These are phyloP conservation scores for Aspergillus ostianus DNA, from an alignment of 495 filamentous ascomycete genomes.

Conservation along the genomic window DNA sequence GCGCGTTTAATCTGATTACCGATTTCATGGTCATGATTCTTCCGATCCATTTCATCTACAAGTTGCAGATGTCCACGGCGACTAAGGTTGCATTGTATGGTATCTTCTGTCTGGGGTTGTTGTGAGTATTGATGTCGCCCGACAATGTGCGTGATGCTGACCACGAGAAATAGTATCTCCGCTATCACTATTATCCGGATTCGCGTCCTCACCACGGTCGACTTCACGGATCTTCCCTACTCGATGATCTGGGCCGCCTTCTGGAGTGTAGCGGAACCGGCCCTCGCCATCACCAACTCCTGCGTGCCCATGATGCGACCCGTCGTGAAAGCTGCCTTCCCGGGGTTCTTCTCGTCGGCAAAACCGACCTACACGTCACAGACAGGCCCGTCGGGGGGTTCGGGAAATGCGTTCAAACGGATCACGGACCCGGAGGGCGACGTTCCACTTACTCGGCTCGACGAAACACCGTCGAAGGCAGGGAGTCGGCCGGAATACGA, in stretches of 20 bases:
- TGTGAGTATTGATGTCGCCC: conserved; percentile 9
- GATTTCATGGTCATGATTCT: conserved; percentile 43
- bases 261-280: conserved; percentile 25
- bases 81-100: conserved; percentile 23
- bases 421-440: conserved; percentile 21
- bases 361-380: conserved; percentile 15
- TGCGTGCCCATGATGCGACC: conserved; percentile 29
- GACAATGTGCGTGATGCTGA: not conserved
- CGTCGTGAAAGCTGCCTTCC: conserved; percentile 18
- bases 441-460: conserved; percentile 16
- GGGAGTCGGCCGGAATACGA: not conserved
- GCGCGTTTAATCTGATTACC: conserved; percentile 34
- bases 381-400: conserved; percentile 4
- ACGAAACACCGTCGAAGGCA: not conserved
- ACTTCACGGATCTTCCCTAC: conserved; percentile 22
- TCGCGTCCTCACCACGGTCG: conserved; percentile 20
- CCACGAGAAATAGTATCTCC: conserved; percentile 15
- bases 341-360: conserved; percentile 16
- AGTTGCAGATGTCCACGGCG: conserved; percentile 28
- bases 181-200: conserved; percentile 28
- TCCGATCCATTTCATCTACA: conserved; percentile 40
- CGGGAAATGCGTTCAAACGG: conserved; percentile 9
- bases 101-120: conserved; percentile 23
- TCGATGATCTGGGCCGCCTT: conserved; percentile 30
- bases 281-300: conserved; percentile 20